Conservation (phyloP, 257 asterid species). For the Primulina eburnea region DNA sequence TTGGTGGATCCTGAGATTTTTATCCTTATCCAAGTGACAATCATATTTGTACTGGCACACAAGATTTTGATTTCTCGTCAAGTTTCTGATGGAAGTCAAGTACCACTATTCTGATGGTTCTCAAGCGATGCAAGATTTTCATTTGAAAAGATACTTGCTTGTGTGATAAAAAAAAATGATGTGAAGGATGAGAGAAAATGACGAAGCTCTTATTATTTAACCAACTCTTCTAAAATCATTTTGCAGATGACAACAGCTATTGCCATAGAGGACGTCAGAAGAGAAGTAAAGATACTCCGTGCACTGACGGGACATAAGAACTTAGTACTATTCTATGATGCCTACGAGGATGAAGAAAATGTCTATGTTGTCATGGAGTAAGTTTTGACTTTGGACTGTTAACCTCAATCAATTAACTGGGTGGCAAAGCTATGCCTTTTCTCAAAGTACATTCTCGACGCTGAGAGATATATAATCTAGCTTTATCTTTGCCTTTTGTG, state of each 20-base stretch:
- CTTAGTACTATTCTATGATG: conserved; percentile 53
- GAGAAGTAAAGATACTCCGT: conserved; percentile 63
- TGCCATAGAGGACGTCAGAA: conserved; percentile 55
- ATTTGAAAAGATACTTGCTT: not conserved
- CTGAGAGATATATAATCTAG: conserved; percentile 3
- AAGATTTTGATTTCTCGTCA: not conserved
- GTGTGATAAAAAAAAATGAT: not conserved
- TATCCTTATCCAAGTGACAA: not conserved
- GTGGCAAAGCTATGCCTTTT: not conserved
- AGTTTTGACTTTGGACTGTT: conserved; percentile 29
- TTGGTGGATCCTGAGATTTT: not conserved
- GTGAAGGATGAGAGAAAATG: not conserved
- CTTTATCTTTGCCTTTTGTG: not conserved
- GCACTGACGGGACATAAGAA: conserved; percentile 54
- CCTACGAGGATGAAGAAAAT: conserved; percentile 56
- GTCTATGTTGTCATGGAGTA: conserved; percentile 67
- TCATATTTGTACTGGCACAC: not conserved
- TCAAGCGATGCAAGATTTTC: not conserved
- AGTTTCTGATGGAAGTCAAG: not conserved
- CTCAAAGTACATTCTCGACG: not conserved
- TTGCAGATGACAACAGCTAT: conserved; percentile 60
- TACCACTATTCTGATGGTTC: not conserved
- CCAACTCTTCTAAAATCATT: not conserved
- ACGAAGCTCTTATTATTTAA: conserved; percentile 5
- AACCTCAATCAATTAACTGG: not conserved